Evolutionary conservation across 1,284 basidiomycete species (phyloP), one percentile per base, ranked within the genome.

Genomic region (Schizophyllum commune): DNA sequence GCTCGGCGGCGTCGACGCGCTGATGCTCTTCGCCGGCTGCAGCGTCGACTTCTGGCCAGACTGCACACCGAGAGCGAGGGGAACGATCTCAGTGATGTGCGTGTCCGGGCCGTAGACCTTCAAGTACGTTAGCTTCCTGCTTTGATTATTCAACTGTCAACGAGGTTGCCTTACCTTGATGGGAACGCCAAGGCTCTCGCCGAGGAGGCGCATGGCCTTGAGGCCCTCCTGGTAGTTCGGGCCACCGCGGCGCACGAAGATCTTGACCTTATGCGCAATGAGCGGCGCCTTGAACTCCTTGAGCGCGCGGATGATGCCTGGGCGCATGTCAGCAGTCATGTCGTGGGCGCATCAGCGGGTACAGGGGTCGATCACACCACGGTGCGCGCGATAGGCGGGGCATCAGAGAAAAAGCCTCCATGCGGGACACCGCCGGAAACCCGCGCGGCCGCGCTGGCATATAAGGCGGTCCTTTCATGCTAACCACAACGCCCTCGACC

Each of bases 211-310:
- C 95, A 99, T 98, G 60, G 96, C 96, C 81, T 98, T 97, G 74
- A 98, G 86, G 77, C 96, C 96, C 75, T 98, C 96, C 81, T 99
- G 97, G 83, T 98, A 99, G 85, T 99, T 99, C 67, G 97, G 96
- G 22, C 96, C 96, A 75, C 96, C 97, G 74, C 96, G 95, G 71
- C 96, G 93, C 61, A 98, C 94, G 73, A 93, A 99, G 76, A 97
- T 96, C 76, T 86, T 88, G 75, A 96, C 94, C 64, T 86, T 78
- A 80, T 96, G 93, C 59, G 82, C 80, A 71, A 92, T 89, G 66
- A 97, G 84, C 60, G 87, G 87, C 61, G 84, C 79, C 81, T 96
- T 94, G 86, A 86, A 95, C 78, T 95, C 91, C 82, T 97, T 92
- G 69, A 99, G 83, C 20, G 96, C 96, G 64, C 89, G 92, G 75